phyloP scores from a whole-genome alignment of 2,329 filamentous ascomycete species.

The Calonectria henricotiae region DNA sequence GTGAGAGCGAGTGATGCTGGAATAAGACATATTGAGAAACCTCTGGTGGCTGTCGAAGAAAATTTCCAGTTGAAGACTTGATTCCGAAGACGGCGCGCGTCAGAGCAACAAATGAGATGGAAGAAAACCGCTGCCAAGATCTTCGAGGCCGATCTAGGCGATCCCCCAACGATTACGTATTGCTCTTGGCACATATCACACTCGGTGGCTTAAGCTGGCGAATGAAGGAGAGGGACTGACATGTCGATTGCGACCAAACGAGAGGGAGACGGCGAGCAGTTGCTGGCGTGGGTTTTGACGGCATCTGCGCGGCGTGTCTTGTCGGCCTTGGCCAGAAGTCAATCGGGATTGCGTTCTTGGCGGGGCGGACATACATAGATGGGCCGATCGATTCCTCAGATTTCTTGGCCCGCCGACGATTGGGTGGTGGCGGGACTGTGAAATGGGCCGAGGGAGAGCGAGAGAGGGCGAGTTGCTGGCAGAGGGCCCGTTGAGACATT shows the following conservation, averaged over 20 bases:
- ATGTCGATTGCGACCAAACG: background rate
- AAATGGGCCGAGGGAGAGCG: background rate
- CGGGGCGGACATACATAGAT: slow-evolving; percentile 9
- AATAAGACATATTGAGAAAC: background rate
- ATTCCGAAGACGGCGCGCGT: background rate
- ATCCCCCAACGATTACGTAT: slow-evolving; percentile 18
- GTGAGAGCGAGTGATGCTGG: background rate
- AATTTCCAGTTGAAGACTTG: background rate
- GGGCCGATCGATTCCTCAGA: slow-evolving; percentile 16
- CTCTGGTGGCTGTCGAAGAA: background rate
- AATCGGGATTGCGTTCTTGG: background rate
- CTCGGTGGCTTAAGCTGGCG: background rate
- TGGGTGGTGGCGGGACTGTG: background rate
- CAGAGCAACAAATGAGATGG: background rate
- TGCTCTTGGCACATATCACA: slow-evolving; percentile 2
- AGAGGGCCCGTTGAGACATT: slow-evolving; percentile 5
- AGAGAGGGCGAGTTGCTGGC: background rate
- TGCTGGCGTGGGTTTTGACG: slow-evolving; percentile 8
- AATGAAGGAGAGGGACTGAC: background rate
- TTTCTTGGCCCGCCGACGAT: background rate
- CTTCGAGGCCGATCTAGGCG: slow-evolving; percentile 5
- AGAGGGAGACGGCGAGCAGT: background rate
- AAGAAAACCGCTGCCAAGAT: slow-evolving; percentile 1
- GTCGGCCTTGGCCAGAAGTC: too few species aligned
- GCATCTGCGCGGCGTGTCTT: background rate